These are phyloP conservation scores for Clavispora phyllophila DNA, from an alignment of 805 yeast species.

Conservation along the genomic window DNA sequence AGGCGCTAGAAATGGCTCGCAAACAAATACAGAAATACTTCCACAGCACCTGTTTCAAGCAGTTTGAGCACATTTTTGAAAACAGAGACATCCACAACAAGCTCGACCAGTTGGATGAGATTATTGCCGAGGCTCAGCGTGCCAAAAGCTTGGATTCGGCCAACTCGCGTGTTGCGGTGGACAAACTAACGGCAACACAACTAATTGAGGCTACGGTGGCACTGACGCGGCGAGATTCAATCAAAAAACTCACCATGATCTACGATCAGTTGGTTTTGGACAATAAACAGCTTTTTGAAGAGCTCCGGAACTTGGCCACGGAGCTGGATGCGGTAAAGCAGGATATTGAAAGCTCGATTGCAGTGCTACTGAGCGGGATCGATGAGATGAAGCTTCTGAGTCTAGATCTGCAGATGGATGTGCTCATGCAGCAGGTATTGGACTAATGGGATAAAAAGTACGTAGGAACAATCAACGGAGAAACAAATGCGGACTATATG, in stretches of 20 bases:
- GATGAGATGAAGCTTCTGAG: slow-evolving; percentile 16
- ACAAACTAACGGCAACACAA: slow-evolving; percentile 25
- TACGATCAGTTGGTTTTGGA: slow-evolving; percentile 33
- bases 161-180: slow-evolving; percentile 21
- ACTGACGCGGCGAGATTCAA: slow-evolving; percentile 16
- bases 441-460: not conserved
- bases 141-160: slow-evolving; percentile 16
- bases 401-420: slow-evolving; percentile 17
- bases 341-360: slow-evolving; percentile 18
- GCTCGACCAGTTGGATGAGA: slow-evolving; percentile 44
- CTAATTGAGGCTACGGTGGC: slow-evolving; percentile 28
- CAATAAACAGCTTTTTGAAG: slow-evolving; percentile 23
- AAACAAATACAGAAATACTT: slow-evolving; percentile 50
- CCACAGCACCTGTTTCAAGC: slow-evolving; percentile 44
- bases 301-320: slow-evolving; percentile 17
- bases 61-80: slow-evolving; percentile 48
- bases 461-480: too few species aligned
- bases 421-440: slow-evolving; percentile 14
- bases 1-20: slow-evolving; percentile 43
- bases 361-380: slow-evolving; percentile 12
- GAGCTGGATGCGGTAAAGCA: slow-evolving; percentile 18
- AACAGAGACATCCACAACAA: slow-evolving; percentile 43
- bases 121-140: slow-evolving; percentile 38
- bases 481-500: too few species aligned
- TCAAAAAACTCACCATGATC: slow-evolving; percentile 28